phyloP scores from a whole-genome alignment of 225 moss, liverwort and hornwort species.

The Pleurozium schreberi region DNA sequence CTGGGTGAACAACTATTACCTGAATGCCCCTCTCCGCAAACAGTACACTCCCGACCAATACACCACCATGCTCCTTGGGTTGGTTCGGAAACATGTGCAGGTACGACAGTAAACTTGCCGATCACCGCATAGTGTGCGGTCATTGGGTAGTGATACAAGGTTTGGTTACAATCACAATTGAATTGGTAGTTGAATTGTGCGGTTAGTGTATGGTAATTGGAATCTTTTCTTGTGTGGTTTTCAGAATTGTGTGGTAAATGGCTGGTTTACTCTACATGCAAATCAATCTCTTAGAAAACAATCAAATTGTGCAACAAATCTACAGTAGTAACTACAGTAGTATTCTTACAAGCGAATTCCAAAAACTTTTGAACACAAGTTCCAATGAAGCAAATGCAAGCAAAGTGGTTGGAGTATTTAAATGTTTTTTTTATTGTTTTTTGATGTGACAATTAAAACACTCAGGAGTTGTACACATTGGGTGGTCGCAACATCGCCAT shows the following conservation, averaged over 20 bases:
- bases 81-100: constrained; percentile 13
- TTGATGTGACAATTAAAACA: not conserved
- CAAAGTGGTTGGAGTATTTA: not conserved
- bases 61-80: constrained; percentile 13
- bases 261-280: no score
- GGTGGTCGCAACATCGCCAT: constrained; percentile 43
- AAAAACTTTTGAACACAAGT: no score
- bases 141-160: no score
- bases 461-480: constrained; percentile 28
- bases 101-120: no score
- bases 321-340: no score
- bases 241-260: no score
- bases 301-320: not conserved
- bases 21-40: constrained; percentile 8
- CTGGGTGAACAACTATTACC: constrained; percentile 56
- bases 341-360: not conserved
- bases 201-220: no score
- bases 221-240: no score
- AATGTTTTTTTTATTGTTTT: not conserved
- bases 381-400: not conserved
- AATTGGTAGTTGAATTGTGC: no score
- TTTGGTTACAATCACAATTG: no score
- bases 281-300: not conserved
- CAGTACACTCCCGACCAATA: constrained; percentile 18
- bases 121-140: no score